Conservation (phyloP, 225 moss, liverwort and hornwort species). For the Neckera pumila region DNA sequence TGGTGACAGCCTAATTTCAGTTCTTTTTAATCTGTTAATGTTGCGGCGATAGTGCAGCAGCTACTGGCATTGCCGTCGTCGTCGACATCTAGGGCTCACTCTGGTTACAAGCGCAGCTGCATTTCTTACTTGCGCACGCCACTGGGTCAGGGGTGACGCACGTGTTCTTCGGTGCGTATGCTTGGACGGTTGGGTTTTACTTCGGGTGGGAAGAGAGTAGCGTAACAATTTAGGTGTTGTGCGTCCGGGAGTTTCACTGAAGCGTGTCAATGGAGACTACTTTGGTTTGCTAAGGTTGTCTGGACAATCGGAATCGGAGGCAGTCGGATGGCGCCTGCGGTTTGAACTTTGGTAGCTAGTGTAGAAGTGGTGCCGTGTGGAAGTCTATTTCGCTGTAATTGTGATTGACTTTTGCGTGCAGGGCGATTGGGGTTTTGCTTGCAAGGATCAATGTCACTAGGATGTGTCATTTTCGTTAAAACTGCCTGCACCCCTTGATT, state of each 20-base stretch:
- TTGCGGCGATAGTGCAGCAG: neutral
- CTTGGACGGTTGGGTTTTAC: neutral
- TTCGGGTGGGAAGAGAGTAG: neutral
- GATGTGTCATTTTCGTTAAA: too few relatives aligned
- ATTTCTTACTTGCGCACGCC: neutral
- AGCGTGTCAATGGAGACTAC: neutral
- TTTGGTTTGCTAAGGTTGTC: neutral
- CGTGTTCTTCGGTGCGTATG: neutral
- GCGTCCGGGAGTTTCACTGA: neutral
- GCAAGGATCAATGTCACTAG: too few relatives aligned
- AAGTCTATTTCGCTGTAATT: neutral
- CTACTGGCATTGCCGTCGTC: too few relatives aligned
- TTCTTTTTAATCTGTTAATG: neutral
- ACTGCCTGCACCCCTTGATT: neutral
- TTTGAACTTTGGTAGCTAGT: neutral
- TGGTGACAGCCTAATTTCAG: too few relatives aligned
- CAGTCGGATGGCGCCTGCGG: neutral
- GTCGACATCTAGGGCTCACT: too few relatives aligned
- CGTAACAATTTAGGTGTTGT: neutral
- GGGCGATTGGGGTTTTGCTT: neutral
- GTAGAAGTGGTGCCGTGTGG: neutral
- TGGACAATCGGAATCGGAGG: neutral
- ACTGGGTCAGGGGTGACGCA: neutral
- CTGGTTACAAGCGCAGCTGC: neutral
- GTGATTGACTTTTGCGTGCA: neutral